A percentile compares a stretch with the other conserved stretches of the same genome.
These are phyloP conservation scores for Lecanicillium sp. DNA, from an alignment of 2,329 filamentous ascomycete species.

Conservation along the genomic window DNA sequence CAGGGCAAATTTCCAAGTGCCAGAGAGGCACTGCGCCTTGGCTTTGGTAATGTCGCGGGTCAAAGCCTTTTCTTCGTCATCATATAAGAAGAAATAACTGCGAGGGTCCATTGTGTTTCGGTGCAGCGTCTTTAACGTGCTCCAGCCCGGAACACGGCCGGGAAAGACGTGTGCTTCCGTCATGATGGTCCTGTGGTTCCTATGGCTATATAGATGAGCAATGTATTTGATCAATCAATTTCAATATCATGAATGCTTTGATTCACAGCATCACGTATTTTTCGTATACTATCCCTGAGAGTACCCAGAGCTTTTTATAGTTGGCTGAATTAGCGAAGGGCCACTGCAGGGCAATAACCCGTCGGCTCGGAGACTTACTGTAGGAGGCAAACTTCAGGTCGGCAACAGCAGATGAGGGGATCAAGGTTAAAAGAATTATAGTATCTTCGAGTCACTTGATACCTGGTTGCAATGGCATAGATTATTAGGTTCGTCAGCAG, in stretches of 20 bases:
- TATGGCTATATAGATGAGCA: too few relatives aligned
- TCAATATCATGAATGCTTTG: too few relatives aligned
- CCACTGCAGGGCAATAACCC: too few relatives aligned
- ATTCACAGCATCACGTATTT: too few relatives aligned
- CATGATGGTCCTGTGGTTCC: constrained; percentile 4
- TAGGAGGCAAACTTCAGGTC: too few relatives aligned
- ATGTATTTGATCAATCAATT: too few relatives aligned
- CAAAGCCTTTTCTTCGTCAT: constrained; percentile 40
- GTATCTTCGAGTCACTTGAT: constrained; percentile 7
- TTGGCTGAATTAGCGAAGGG: too few relatives aligned
- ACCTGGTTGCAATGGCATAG: constrained; percentile 5
- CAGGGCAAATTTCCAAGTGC: constrained; percentile 46
- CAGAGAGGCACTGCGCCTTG: constrained; percentile 38
- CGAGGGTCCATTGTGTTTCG: constrained; percentile 51
- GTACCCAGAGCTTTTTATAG: too few relatives aligned
- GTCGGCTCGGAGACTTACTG: too few relatives aligned
- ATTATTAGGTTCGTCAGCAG: constrained; percentile 6
- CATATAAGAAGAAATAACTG: constrained; percentile 48
- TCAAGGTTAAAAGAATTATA: too few relatives aligned
- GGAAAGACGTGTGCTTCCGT: constrained; percentile 10
- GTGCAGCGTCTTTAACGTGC: constrained; percentile 52
- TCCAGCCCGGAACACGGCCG: constrained; percentile 45
- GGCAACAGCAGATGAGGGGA: too few relatives aligned
- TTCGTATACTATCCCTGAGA: too few relatives aligned
- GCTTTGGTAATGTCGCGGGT: constrained; percentile 29